Evolutionary conservation across 208 protist genomes (phyloP).

Genomic region (Acanthamoeba lenticulata): DNA sequence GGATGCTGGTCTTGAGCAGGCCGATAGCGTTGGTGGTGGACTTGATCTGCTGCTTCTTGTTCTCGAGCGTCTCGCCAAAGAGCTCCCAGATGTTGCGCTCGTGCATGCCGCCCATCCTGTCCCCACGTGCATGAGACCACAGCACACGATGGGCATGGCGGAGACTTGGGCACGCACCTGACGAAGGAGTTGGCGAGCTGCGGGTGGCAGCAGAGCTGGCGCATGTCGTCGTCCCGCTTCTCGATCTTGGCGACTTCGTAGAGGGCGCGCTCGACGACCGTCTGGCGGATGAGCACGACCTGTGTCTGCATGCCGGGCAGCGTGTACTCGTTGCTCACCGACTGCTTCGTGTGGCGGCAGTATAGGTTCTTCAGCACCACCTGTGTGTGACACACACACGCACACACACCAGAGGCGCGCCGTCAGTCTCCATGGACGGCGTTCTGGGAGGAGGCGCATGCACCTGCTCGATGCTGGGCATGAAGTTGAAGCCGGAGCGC

Average conservation of each 20-base stretch:
- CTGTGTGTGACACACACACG: not conserved
- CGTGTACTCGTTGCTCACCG: constrained; percentile 56
- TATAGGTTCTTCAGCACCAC: constrained; percentile 58
- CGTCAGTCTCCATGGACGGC: too few species aligned
- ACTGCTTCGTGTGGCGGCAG: constrained; percentile 42
- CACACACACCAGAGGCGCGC: not conserved
- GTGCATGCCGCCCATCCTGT: not conserved
- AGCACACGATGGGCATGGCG: too few species aligned
- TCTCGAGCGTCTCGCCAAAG: not conserved
- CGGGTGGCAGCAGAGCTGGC: constrained; percentile 32
- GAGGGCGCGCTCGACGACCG: constrained; percentile 1
- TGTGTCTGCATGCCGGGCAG: constrained; percentile 11
- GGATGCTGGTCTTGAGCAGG: not conserved
- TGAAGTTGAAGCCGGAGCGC: not conserved
- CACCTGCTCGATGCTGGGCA: not conserved
- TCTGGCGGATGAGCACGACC: constrained; percentile 32
- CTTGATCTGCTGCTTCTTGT: constrained; percentile 17
- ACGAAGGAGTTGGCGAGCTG: not conserved
- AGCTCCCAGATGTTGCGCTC: not conserved
- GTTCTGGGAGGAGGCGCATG: too few species aligned
- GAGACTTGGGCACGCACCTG: not conserved
- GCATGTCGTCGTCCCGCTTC: constrained; percentile 45
- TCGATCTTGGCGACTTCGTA: constrained; percentile 57
- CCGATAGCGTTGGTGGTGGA: not conserved
- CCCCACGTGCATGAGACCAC: not conserved